Base-by-base conservation (phyloP, 2,329 filamentous ascomycete genomes). In the Diaporthe velutina region DNA sequence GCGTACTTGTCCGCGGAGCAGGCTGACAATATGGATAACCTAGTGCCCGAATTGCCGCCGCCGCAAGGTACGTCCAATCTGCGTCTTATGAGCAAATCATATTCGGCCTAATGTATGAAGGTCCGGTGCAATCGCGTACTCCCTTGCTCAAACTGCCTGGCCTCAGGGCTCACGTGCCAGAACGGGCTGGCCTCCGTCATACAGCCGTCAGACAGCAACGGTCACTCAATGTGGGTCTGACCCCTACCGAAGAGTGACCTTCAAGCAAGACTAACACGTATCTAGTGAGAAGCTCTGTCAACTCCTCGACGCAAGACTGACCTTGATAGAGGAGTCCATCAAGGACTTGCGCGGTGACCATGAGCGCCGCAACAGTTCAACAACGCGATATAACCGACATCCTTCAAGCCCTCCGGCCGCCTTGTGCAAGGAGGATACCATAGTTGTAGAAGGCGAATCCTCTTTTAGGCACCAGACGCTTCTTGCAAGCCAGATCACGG, bases 51-150 rank as follows among this genome's bases (percentile, higher is more conserved):
- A 50, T 22, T 66, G 60, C 17, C 60, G 60, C 17, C 40, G 60
- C 2, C 60, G 40, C 19, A 66, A 66, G 60, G 60, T 48, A 48
- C 12, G 42, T 30, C 12, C 19, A 5, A 4, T 28, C 4, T 13
- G 40, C 10, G 8, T 66, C 17, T 5, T 8, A 3, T 45, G 2
- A 2, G 28, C 7, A 15, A 22, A n/a, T 22, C 25, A 48, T 6
- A 1, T 4, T n/a, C 10, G 42, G 5, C 19, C 42, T 66, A 35
- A 66, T 35, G 17, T 33, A 3, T 25, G 2, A 13, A 66, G 60
- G 60, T 48, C 42, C 60, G 60, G 28, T 66, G 60, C 25, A 66
- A 50, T 48, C 60, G 42, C n/a, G 60, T 66, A 19, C 28, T 66
- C 28, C 60, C 60, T 22, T 66, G 60, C 25, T 66, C 60, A 4